Base-by-base conservation (phyloP, 2,329 filamentous ascomycete genomes). In the Torrubiellomyces zombiae region DNA sequence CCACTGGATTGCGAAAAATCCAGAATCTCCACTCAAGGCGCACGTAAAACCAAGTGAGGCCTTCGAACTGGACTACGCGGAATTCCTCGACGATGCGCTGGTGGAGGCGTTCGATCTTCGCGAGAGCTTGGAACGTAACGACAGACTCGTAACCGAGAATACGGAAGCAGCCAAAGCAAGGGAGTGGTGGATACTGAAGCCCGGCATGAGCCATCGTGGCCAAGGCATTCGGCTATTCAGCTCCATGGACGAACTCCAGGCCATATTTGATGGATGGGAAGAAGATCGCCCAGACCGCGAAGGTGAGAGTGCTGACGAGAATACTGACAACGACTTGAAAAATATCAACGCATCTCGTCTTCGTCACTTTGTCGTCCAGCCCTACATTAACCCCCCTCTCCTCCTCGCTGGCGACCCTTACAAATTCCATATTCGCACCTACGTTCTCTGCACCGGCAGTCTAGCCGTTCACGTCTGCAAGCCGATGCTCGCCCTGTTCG, bases 141-240 rank as follows among this genome's bases (percentile, higher is more conserved):
- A 48, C 9, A n/a, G n/a, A n/a, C 34, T 34, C 9, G 32, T 29
- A 2, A 24, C 28, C 4, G 37, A 39, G 2, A 37, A 28, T 0
- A n/a, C 11, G 8, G 32, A 50, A 16, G 20, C 28, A 1, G 28
- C 16, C 17, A 54, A 64, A 20, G n/a, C n/a, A n/a, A 63, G 65
- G 30, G 72, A 91, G 45, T 98, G 86, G 86, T 98, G 89, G 89
- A 95, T 98, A 36, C 51, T 98, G 31, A 98, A 98, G 53, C 86
- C 89, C 1, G 78, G 86, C 7, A 95, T 98, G 89, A 93, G 82
- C 48, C 89, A 98, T 45, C 68, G 86, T 14, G 89, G 86, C 0
- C 85, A 94, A 46, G 89, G 89, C 1, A 94, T 98, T 29, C 59
- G 81, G 19, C 57, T 98, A 1, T 98, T 98, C 49, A 79, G 71